Percentiles rank a stretch among this genome's conserved stretches.
Conservation (phyloP, 2,329 filamentous ascomycete genomes). For the Colletotrichum filicis region DNA sequence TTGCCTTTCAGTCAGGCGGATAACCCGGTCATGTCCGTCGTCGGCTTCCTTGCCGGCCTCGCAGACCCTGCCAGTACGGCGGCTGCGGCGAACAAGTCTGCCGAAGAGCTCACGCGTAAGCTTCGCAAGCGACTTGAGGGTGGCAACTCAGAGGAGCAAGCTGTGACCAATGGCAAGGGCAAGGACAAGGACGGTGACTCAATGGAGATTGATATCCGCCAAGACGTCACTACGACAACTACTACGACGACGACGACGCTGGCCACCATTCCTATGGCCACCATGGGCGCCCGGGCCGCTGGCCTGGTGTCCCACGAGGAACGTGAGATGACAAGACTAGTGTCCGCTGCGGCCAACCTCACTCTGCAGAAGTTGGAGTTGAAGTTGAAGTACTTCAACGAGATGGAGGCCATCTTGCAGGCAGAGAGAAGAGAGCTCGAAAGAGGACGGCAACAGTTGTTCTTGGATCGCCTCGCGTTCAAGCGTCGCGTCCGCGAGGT, state of each 20-base stretch:
- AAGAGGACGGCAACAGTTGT: conserved; percentile 89
- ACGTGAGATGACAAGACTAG: conserved; percentile 93
- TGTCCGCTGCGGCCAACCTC: conserved; percentile 91
- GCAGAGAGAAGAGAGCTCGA: conserved; percentile 94
- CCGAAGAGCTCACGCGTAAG: conserved; percentile 84
- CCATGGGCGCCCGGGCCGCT: conserved; percentile 85
- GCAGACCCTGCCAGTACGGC: conserved; percentile 92
- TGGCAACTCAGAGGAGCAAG: conserved; percentile 45
- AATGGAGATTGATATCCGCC: conserved; percentile 72
- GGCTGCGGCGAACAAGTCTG: conserved; percentile 87
- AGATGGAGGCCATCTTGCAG: conserved; percentile 92
- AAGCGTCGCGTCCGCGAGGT: conserved; percentile 87
- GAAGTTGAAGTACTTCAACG: conserved; percentile 95
- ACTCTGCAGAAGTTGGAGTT: conserved; percentile 96
- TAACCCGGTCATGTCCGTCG: conserved; percentile 96
- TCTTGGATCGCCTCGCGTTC: conserved; percentile 91
- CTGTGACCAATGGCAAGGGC: conserved; percentile 65
- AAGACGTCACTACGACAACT: conserved; percentile 58
- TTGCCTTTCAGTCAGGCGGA: conserved; percentile 92
- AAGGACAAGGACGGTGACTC: conserved; percentile 66
- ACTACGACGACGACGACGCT: conserved; percentile 64
- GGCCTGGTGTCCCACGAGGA: conserved; percentile 96
- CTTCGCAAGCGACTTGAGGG: conserved; percentile 82
- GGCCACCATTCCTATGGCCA: conserved; percentile 84
- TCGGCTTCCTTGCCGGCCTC: conserved; percentile 91